Evolutionary conservation across 2,329 filamentous ascomycete species (phyloP).

Genomic region (Neofusicoccum sp.): DNA sequence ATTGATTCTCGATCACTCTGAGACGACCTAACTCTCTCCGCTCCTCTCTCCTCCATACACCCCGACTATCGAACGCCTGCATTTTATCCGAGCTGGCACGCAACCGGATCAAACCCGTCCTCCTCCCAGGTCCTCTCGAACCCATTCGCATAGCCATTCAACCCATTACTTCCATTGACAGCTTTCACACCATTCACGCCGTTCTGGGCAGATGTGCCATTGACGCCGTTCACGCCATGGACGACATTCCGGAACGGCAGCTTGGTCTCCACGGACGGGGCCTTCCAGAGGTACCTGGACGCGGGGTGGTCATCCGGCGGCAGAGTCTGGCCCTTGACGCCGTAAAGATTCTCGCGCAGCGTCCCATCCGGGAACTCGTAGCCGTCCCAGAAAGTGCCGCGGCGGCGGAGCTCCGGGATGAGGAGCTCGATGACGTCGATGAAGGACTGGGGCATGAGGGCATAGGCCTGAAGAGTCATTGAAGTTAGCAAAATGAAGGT

Average conservation of each 20-base stretch:
- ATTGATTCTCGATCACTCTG: too few species aligned
- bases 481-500: too few species aligned
- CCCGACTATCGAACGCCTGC: too few species aligned
- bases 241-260: slow-evolving; percentile 19
- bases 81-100: background rate
- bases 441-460: slow-evolving; percentile 66
- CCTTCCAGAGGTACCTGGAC: slow-evolving; percentile 45
- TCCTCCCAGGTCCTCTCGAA: background rate
- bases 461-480: slow-evolving; percentile 51
- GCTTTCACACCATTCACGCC: background rate
- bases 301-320: slow-evolving; percentile 55
- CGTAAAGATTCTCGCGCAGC: slow-evolving; percentile 61
- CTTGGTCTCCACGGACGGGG: slow-evolving; percentile 32
- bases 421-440: slow-evolving; percentile 62
- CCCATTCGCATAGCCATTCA: background rate
- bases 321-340: slow-evolving; percentile 49
- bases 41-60: too few species aligned
- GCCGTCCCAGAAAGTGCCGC: slow-evolving; percentile 58
- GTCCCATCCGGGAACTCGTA: slow-evolving; percentile 57
- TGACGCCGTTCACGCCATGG: background rate
- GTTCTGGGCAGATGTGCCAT: background rate
- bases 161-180: too few species aligned
- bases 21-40: too few species aligned
- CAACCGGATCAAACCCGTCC: background rate
- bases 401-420: slow-evolving; percentile 59